These are phyloP conservation scores for Ensete glaucum DNA, from an alignment of 176 grass and related monocot species.

Conservation along the genomic window DNA sequence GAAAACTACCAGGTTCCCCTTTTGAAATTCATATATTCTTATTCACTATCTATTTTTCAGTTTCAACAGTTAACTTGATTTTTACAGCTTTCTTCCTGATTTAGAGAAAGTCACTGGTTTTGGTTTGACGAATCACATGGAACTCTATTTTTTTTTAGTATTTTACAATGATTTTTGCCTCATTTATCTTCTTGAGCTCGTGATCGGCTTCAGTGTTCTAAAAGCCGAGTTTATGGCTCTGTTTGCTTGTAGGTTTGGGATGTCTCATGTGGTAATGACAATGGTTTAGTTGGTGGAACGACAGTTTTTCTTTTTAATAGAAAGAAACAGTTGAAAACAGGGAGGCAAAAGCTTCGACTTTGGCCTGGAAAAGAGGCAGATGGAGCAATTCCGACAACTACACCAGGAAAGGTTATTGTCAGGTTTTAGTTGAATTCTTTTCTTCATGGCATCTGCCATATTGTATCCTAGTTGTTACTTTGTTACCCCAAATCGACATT, in stretches of 20 bases:
- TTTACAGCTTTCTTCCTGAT: neutral
- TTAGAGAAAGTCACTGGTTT: neutral
- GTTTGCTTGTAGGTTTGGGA: constrained; percentile 59
- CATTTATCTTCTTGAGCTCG: neutral
- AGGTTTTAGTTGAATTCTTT: constrained; percentile 3
- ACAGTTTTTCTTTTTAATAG: constrained; percentile 88
- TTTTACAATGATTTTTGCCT: neutral
- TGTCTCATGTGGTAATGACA: constrained; percentile 45
- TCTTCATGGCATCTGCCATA: neutral
- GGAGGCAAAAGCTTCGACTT: constrained; percentile 66
- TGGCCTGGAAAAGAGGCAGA: constrained; percentile 75
- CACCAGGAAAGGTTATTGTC: constrained; percentile 67
- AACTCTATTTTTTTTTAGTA: neutral
- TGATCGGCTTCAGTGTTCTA: neutral
- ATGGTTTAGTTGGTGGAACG: constrained; percentile 49
- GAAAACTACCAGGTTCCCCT: no score
- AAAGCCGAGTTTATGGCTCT: neutral
- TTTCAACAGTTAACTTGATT: neutral
- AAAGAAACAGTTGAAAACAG: constrained; percentile 88
- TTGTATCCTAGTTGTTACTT: neutral
- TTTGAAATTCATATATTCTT: no score
- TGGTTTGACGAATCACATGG: neutral
- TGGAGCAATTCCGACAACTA: constrained; percentile 72
- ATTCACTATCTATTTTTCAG: neutral
- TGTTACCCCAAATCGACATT: neutral